These are phyloP conservation scores for Ophiocordyceps camponoti-floridani DNA, from an alignment of 2,329 filamentous ascomycete species.

Conservation along the genomic window DNA sequence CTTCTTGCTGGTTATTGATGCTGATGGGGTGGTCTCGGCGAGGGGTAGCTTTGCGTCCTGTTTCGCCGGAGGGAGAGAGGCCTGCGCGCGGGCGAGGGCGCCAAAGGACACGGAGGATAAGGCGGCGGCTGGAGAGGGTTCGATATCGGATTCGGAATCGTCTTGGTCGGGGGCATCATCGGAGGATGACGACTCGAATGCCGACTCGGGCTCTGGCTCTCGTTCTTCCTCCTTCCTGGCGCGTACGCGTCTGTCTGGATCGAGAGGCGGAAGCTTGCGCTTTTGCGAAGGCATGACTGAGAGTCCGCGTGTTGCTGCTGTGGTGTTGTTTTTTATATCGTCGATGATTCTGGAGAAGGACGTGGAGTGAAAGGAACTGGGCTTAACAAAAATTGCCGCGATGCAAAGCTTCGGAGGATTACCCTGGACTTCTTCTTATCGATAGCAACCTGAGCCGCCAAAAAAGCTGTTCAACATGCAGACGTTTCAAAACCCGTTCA, in stretches of 20 bases:
- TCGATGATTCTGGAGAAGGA: too few relatives aligned
- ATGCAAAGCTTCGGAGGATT: too few relatives aligned
- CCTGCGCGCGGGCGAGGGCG: conserved; percentile 74
- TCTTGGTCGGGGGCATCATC: conserved; percentile 6
- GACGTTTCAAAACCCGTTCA: too few relatives aligned
- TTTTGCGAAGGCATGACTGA: conserved; percentile 9
- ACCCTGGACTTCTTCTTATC: too few relatives aligned
- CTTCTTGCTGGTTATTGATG: neutral
- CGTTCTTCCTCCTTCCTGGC: conserved; percentile 25
- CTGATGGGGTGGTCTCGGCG: conserved; percentile 16
- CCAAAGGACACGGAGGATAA: conserved; percentile 63
- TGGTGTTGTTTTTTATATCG: neutral
- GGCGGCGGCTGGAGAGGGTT: conserved; percentile 18
- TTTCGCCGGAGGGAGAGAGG: conserved; percentile 29
- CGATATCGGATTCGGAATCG: conserved; percentile 7
- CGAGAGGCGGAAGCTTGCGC: conserved; percentile 19
- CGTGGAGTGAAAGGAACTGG: too few relatives aligned
- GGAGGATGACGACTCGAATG: conserved; percentile 7
- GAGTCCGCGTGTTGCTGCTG: too few relatives aligned
- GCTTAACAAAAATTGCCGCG: too few relatives aligned
- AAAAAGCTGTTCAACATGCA: too few relatives aligned
- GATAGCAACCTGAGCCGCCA: too few relatives aligned
- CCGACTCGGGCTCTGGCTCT: conserved; percentile 16
- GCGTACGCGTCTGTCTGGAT: conserved; percentile 24
- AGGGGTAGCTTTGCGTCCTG: conserved; percentile 10